Conservation (phyloP, 1,284 basidiomycete genomes). For the Microstroma glucosiphilum region DNA sequence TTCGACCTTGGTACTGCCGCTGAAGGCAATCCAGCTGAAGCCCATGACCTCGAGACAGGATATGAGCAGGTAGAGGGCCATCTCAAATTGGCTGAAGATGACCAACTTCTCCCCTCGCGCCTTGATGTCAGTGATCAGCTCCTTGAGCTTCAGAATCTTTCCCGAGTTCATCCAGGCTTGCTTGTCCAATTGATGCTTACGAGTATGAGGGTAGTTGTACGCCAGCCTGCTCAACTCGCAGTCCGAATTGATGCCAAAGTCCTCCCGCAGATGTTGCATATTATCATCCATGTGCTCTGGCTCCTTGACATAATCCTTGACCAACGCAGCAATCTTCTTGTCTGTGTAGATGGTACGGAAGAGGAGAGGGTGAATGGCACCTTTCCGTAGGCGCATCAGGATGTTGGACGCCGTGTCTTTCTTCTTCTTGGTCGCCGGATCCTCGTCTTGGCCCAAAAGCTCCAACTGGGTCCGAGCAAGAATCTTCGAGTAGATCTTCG, state of each 20-base stretch:
- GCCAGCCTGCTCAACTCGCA: conserved; percentile 40
- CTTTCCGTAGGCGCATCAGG: conserved; percentile 91
- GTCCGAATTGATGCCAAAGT: conserved; percentile 50
- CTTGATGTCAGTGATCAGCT: conserved; percentile 66
- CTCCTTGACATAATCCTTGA: conserved; percentile 79
- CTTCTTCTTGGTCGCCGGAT: conserved; percentile 18
- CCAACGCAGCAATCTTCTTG: conserved; percentile 66
- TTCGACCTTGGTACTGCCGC: conserved; percentile 88
- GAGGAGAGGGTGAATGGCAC: conserved; percentile 89
- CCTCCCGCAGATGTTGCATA: conserved; percentile 43
- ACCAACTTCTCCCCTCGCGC: conserved; percentile 73
- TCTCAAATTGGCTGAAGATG: conserved; percentile 73
- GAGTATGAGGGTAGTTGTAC: conserved; percentile 17
- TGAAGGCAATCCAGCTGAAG: conserved; percentile 80
- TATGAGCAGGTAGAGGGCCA: conserved; percentile 64
- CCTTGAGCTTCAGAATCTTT: conserved; percentile 71
- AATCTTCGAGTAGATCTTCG: conserved; percentile 75
- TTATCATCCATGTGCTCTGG: conserved; percentile 58
- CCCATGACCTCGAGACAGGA: conserved; percentile 70
- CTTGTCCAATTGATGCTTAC: conserved; percentile 63
- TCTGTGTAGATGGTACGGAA: conserved; percentile 81
- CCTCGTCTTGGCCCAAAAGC: conserved; percentile 53
- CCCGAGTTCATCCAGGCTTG: conserved; percentile 80
- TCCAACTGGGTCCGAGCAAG: conserved; percentile 77
- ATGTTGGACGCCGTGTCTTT: conserved; percentile 59